Evolutionary conservation across 768 basidiomycete species (phyloP), one percentile per base, ranked within the genome.

Genomic region (Lanmaoa rubissima): DNA sequence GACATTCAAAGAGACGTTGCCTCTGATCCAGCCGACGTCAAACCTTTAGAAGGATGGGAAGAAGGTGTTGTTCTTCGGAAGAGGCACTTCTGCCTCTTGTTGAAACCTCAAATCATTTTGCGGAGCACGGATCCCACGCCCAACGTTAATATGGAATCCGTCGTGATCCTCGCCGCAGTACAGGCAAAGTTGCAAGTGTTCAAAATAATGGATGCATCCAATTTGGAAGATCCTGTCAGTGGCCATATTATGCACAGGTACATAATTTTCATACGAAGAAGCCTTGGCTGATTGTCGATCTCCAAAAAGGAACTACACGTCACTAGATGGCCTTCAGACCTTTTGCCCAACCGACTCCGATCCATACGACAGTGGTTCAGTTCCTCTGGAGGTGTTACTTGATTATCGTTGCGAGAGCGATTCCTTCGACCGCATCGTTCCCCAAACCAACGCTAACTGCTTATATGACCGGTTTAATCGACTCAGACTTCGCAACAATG

Each of bases 381-480:
- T 98, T 28, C 95, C 95, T n/a, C 78, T 94, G 24, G 95, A 98
- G 73, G 89, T 94, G 41, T 73, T 95, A 50, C 84, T 96, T 54
- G 94, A 98, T 73, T 80, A 86, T 50, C 82, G 87, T 44, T 90
- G 89, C 66, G 90, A 94, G 73, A 88, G 85, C 58, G 77, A 78
- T 47, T 84, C 84, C 48, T 96, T 96, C 69, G 92, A 96, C 65
- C 88, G 93, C 3, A 79, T 98, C 39, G 90, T 98, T 7, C 90
- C 92, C 3, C 90, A 92, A 70, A 92, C 94, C 0, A 85, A 91
- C 55, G 90, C 90, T 1, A 85, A 81, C 5, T 83, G 96, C 58
- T 88, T 86, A 46, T 93, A 94, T 68, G 95, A 98, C 78, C 94
- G 92, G 69, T 96, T 96, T 77, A 98, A 98, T 73, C 87, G 88